Base-by-base conservation (phyloP, 179 eudicot genomes). In the Silene noctiflora region DNA sequence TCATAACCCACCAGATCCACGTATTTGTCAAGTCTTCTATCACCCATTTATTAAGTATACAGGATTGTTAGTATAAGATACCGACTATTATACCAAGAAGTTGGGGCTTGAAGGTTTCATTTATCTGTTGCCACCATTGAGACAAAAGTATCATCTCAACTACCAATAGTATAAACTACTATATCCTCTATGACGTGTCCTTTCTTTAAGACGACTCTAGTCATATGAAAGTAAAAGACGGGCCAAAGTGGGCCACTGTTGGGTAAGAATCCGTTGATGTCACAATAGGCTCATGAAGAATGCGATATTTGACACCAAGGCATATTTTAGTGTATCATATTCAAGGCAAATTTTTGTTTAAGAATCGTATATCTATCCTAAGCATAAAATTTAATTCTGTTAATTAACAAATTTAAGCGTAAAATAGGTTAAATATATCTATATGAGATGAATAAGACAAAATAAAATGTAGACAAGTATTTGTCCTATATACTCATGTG, bases 21-120 rank as follows among this genome's bases (percentile, higher is more conserved):
- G 33, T 29, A 29, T 29, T 29, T 35, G 42, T 0, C 8, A 35
- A 0, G 42, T 35, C 42, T 35, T 35, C 42, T 35, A 48, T 48
- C 14, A 11, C 17, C 55, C 55, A 48, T 48, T 48, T 48, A 48
- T 48, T 14, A 48, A 48, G 55, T 48, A 11, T 14, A n/a, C n/a
- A n/a, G n/a, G n/a, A n/a, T n/a, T n/a, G n/a, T n/a, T n/a, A n/a
- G n/a, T n/a, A n/a, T n/a, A n/a, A n/a, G n/a, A n/a, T 81, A 63
- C 84, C 84, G 69, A 81, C 81, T 81, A 74, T 69, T 51, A 69
- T 70, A 74, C 83, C 75, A 77, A 77, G 24, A 44, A 74, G 78
- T 69, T 77, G 22, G 53, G 81, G 74, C 81, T 77, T 65, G 53
- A 4, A 63, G 70, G 10, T 48, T n/a, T 62, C 31, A 73, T 76